Conservation (phyloP, 2,329 filamentous ascomycete genomes). For the Penicillium olsonii region DNA sequence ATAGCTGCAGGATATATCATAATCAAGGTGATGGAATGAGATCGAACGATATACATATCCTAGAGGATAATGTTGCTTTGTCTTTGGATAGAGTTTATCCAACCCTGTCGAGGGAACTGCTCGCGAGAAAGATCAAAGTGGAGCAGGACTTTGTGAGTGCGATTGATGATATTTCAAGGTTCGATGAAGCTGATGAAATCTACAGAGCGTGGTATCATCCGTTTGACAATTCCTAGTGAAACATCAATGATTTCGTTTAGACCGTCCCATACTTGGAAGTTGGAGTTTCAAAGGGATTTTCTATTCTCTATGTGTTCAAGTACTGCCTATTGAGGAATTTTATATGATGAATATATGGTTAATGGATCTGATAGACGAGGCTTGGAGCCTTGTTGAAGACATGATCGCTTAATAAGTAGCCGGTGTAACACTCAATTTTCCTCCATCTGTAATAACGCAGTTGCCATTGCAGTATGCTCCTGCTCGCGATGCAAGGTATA, state of each 20-base stretch:
- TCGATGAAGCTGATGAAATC: neutral
- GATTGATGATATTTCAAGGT: too few relatives aligned
- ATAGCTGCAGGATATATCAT: neutral
- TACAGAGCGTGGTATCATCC: neutral
- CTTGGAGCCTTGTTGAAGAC: too few relatives aligned
- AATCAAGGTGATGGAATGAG: slow-evolving; percentile 2
- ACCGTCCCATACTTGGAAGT: too few relatives aligned
- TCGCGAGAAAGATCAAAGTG: slow-evolving; percentile 15
- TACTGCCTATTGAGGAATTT: too few relatives aligned
- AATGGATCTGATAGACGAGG: too few relatives aligned
- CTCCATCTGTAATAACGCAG: slow-evolving; percentile 52
- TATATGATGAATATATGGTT: too few relatives aligned
- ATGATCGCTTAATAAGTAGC: neutral
- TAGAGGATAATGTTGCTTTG: neutral
- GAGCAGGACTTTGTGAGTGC: slow-evolving; percentile 18
- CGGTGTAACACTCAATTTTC: neutral
- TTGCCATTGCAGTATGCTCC: slow-evolving; percentile 58
- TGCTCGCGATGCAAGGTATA: slow-evolving; percentile 54
- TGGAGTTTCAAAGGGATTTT: too few relatives aligned
- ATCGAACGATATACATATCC: slow-evolving; percentile 3
- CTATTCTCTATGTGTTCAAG: too few relatives aligned
- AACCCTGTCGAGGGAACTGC: neutral
- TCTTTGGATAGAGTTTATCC: neutral
- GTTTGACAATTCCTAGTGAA: too few relatives aligned
- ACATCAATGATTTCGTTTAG: too few relatives aligned